Evolutionary conservation across 352 stramenopile genomes (phyloP).

Genomic region (Phytophthora multivora): DNA sequence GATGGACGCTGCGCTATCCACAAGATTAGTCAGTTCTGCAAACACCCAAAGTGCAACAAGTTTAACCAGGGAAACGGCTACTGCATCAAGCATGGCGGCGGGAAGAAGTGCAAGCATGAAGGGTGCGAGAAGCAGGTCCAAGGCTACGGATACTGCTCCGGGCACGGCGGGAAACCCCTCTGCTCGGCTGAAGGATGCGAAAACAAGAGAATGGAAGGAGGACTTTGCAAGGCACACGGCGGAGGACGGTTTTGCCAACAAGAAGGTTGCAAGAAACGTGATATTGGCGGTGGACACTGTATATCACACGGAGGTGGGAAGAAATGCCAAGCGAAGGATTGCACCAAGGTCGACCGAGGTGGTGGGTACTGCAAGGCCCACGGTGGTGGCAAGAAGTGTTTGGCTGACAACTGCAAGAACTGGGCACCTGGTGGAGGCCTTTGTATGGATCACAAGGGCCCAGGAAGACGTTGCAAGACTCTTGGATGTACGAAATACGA

Average conservation of each 20-base stretch:
- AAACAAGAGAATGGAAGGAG: constrained; percentile 88
- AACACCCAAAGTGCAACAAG: constrained; percentile 77
- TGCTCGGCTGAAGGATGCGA: constrained; percentile 78
- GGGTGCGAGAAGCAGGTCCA: constrained; percentile 85
- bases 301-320: constrained; percentile 89
- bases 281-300: constrained; percentile 87
- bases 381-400: constrained; percentile 86
- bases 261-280: constrained; percentile 75
- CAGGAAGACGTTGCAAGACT: constrained; percentile 81
- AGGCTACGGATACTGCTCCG: constrained; percentile 85
- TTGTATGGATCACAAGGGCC: constrained; percentile 78
- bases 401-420: constrained; percentile 73
- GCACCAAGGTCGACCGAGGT: constrained; percentile 80
- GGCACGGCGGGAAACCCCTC: constrained; percentile 79
- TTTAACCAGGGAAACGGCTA: constrained; percentile 87
- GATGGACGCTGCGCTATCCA: constrained; percentile 80
- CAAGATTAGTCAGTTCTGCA: constrained; percentile 87
- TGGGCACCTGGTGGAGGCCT: constrained; percentile 84
- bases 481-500: constrained; percentile 83
- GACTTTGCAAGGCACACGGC: constrained; percentile 86
- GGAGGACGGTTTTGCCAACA: constrained; percentile 80
- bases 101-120: constrained; percentile 83
- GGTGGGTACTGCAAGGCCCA: constrained; percentile 85
- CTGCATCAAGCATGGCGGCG: constrained; percentile 86
- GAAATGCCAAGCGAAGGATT: constrained; percentile 73